phyloP scores from a whole-genome alignment of 2,329 filamentous ascomycete genomes.

The Phaeosphaeriaceae sp. region DNA sequence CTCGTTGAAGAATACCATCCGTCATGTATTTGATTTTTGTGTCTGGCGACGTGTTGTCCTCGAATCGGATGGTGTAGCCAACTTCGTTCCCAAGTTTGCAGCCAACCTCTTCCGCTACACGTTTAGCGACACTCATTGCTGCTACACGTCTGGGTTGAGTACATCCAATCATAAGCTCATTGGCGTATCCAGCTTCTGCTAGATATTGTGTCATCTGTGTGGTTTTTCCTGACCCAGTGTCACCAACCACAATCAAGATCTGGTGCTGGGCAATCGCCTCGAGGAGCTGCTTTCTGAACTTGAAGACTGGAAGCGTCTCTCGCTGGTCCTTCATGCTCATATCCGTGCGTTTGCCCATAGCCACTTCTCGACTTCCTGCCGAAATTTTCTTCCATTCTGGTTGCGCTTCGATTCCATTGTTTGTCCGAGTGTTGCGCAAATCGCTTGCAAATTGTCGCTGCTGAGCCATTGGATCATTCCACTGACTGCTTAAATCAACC shows the following conservation, averaged over 20 bases:
- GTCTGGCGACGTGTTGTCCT: constrained; percentile 86
- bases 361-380: constrained; percentile 78
- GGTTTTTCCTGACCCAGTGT: constrained; percentile 96
- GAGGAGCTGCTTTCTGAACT: constrained; percentile 85
- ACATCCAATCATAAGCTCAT: constrained; percentile 89
- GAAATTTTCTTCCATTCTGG: constrained; percentile 93
- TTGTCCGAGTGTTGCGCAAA: constrained; percentile 69
- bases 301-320: constrained; percentile 86
- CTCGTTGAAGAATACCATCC: constrained; percentile 95
- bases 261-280: constrained; percentile 88
- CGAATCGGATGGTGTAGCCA: constrained; percentile 98
- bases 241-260: constrained; percentile 92
- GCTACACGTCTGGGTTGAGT: constrained; percentile 97
- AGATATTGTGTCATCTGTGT: constrained; percentile 96
- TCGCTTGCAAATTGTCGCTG: constrained; percentile 90
- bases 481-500: constrained; percentile 85
- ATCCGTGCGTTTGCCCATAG: constrained; percentile 83
- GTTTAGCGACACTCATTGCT: constrained; percentile 97
- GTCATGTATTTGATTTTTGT: constrained; percentile 99
- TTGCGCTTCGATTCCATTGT: constrained; percentile 68
- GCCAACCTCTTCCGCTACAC: constrained; percentile 96
- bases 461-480: constrained; percentile 97
- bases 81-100: constrained; percentile 92
- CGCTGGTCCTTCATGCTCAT: constrained; percentile 96
- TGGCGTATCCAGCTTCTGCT: constrained; percentile 87